These are phyloP conservation scores for Fusarium pininemorale DNA, from an alignment of 2,329 filamentous ascomycete genomes.

Conservation along the genomic window DNA sequence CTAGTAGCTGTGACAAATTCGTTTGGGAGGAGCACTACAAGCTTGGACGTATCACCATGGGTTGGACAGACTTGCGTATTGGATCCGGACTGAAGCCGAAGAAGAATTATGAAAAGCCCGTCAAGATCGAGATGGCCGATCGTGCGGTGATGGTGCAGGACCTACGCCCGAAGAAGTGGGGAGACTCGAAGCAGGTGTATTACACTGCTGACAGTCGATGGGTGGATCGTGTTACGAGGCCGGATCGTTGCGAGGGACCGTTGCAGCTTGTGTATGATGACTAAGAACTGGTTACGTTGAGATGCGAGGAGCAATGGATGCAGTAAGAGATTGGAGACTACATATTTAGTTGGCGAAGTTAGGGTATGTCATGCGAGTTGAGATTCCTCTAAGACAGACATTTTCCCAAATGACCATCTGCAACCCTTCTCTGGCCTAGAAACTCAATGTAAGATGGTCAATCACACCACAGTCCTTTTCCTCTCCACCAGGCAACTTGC, in stretches of 20 bases:
- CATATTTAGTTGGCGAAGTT: rapidly evolving
- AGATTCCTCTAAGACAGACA: neutral
- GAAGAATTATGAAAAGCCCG: rapidly evolving
- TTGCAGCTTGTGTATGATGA: neutral
- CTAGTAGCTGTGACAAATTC: neutral
- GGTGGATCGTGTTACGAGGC: neutral
- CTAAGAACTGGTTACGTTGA: rapidly evolving
- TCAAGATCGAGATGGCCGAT: rapidly evolving
- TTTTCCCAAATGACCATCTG: neutral
- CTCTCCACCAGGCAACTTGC: neutral
- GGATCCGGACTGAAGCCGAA: neutral
- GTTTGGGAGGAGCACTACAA: neutral
- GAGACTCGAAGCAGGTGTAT: neutral
- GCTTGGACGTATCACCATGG: neutral
- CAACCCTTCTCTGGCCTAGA: neutral
- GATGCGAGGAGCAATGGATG: neutral
- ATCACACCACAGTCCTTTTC: neutral
- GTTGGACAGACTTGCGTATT: rapidly evolving
- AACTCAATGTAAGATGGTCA: neutral
- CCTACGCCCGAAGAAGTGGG: rapidly evolving
- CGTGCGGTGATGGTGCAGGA: neutral
- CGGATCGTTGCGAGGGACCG: neutral
- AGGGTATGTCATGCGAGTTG: rapidly evolving
- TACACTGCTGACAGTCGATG: neutral
- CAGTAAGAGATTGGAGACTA: rapidly evolving